Base-by-base conservation (phyloP, 345 rosid species). In the Odontarrhena argentea region DNA sequence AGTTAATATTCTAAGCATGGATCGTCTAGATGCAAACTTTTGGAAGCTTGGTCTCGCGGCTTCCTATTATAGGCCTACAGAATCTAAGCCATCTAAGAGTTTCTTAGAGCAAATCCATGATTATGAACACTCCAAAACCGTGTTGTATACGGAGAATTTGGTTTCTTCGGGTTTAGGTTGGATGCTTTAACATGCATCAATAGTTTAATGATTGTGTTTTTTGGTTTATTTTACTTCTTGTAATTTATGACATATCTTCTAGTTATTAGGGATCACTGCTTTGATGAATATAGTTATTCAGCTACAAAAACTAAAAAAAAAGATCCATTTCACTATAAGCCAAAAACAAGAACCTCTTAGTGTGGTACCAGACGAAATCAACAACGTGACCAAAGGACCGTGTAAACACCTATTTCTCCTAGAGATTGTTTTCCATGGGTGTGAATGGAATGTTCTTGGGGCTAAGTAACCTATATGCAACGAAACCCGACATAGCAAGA, bases 401-500 rank as follows among this genome's bases (percentile, higher is more conserved):
- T 63, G 69, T 63, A 63, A 30, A 32, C 36, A 40, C 36, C 75
- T 60, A 43, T 47, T 41, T 50, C 1, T 67, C 69, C 81, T 80
- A 85, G 10, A 75, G 77, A 55, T 67, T 55, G 71, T 76, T 62
- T 53, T 70, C 84, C 79, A 83, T 74, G 35, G 87, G 84, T 43
- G 71, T 64, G 50, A 84, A 87, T 51, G 68, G 74, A 68, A 38
- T 43, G 52, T 47, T 65, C 59, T 44, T 76, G 15, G 79, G 82
- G 40, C 75, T 80, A 28, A 58, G 68, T 35, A 80, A 45, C 63
- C 69, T 81, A 67, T 87, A 88, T n/a, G 77, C 84, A 60, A 84
- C 80, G n/a, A 84, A 91, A 65, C 82, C 74, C 8, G 97, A 83
- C 14, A 87, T 57, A 54, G 80, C 84, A 4, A 91, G 66, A 22